phyloP scores from a whole-genome alignment of 2,329 filamentous ascomycete species.

The Fusarium sp. region DNA sequence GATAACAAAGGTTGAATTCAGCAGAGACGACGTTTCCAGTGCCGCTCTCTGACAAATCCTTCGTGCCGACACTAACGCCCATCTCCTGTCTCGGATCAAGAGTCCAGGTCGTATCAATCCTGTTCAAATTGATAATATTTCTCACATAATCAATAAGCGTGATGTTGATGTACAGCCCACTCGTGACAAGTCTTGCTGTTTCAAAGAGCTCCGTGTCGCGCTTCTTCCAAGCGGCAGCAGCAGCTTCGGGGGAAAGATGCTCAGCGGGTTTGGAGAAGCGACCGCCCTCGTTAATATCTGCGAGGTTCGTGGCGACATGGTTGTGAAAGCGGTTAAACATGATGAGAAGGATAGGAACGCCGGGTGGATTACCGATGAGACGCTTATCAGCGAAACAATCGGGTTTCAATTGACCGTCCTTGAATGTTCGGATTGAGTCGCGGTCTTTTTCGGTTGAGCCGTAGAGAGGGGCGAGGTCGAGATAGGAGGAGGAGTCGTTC shows the following conservation, averaged over 20 bases:
- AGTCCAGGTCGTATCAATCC: slow-evolving; percentile 79
- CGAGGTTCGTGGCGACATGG: slow-evolving; percentile 81
- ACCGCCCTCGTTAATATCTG: slow-evolving; percentile 85
- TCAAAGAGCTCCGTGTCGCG: slow-evolving; percentile 84
- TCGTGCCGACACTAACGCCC: slow-evolving; percentile 65
- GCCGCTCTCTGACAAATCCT: slow-evolving; percentile 72
- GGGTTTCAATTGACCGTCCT: slow-evolving; percentile 77
- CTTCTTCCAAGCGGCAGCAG: slow-evolving; percentile 69
- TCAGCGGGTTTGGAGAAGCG: slow-evolving; percentile 76
- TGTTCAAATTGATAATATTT: slow-evolving; percentile 74
- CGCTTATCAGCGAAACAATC: slow-evolving; percentile 79
- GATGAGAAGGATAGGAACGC: slow-evolving; percentile 76
- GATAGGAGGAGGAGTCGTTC: slow-evolving; percentile 77
- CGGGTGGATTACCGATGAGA: slow-evolving; percentile 76
- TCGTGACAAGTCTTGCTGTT: slow-evolving; percentile 79
- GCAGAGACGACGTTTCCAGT: slow-evolving; percentile 86
- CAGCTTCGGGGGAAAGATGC: slow-evolving; percentile 61
- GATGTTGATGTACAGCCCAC: slow-evolving; percentile 82
- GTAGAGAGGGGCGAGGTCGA: slow-evolving; percentile 78
- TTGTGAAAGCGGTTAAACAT: slow-evolving; percentile 93
- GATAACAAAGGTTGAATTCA: slow-evolving; percentile 90
- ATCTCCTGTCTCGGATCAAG: slow-evolving; percentile 81
- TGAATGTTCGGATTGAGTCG: slow-evolving; percentile 74
- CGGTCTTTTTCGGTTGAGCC: slow-evolving; percentile 76
- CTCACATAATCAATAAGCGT: slow-evolving; percentile 82